phyloP scores from a whole-genome alignment of 129 eudicot species.

The Lactuca sativa region DNA sequence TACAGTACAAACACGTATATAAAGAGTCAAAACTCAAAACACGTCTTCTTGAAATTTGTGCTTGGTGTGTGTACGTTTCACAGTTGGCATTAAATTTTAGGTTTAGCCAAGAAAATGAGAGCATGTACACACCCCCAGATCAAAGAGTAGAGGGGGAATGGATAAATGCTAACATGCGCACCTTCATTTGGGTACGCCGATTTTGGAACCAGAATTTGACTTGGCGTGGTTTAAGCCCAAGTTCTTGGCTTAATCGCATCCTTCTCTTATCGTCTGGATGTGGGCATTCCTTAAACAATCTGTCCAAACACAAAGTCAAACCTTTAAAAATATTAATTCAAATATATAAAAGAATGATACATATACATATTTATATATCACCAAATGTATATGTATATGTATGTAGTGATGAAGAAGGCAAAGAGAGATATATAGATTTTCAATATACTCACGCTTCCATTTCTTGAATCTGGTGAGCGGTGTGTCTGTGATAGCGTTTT shows the following conservation, averaged over 20 bases:
- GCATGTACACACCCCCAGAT: constrained; percentile 20
- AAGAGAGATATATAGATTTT: background rate
- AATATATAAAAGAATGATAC: background rate
- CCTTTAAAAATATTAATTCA: background rate
- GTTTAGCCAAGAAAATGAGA: constrained; percentile 40
- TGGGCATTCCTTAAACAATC: constrained; percentile 93
- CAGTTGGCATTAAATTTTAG: constrained; percentile 41
- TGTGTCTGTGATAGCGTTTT: constrained; percentile 64
- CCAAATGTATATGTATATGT: too few relatives aligned
- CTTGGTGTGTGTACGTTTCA: constrained; percentile 35
- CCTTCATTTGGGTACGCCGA: constrained; percentile 99
- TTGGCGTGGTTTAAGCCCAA: constrained; percentile 92
- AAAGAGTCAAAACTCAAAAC: constrained; percentile 4
- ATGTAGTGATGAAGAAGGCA: background rate
- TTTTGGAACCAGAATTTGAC: constrained; percentile 99
- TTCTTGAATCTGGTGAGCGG: constrained; percentile 71
- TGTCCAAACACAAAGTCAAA: constrained; percentile 29
- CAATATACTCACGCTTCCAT: constrained; percentile 52
- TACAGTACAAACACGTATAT: background rate
- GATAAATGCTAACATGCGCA: constrained; percentile 43
- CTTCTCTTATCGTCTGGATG: constrained; percentile 98
- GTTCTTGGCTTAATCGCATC: constrained; percentile 80
- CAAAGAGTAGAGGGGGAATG: background rate
- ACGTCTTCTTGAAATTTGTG: constrained; percentile 34
- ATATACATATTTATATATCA: too few relatives aligned